Evolutionary conservation across 768 basidiomycete genomes (phyloP), one percentile per base, ranked within the genome.

Genomic region (Sarcomyxa edulis): DNA sequence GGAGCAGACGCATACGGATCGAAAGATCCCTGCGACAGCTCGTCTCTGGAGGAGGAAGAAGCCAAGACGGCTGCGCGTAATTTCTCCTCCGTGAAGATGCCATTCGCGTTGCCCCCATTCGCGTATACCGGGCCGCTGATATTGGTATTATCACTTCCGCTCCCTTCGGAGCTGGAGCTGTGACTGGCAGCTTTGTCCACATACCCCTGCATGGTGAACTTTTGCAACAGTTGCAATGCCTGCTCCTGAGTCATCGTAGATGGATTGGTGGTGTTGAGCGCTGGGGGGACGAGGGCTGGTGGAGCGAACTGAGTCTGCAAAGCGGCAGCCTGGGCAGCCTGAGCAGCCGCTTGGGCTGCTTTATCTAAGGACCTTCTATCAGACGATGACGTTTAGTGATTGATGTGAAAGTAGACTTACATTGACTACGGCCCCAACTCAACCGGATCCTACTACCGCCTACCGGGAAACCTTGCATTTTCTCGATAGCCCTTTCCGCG

Each of bases 391-490:
- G 24, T 39, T 19, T 11, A 24, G 16, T 7, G 27, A 32, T 15
- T 21, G 38, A 8, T 26, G 37, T 29, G 28, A 32, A 42, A 26
- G 9, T 32, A 19, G 12, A 69, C 79, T 30, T 41, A 91, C 89
- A 91, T 74, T 94, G 91, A 61, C 86, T 90, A 32, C 92, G 72
- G 28, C 93, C 93, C 93, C 93, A 96, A 53, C 87, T 90, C 46
- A 95, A 62, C 24, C 93, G 75, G 48, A 96, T 92, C 51, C 88
- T 72, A 47, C 90, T 91, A 11, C 93, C 93, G 23, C 89, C 91
- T 47, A 96, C 83, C 4, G 91, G 90, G 56, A 93, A 95, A 18
- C 91, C 92, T 66, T 95, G 92, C 92, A 95, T 93, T 62, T 89
- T 91, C 62, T 92, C 87, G 44, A 96, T 96, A 7, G 92, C 91